These are phyloP conservation scores for Gloeophyllum trabeum DNA, from an alignment of 768 basidiomycete genomes.

Conservation along the genomic window DNA sequence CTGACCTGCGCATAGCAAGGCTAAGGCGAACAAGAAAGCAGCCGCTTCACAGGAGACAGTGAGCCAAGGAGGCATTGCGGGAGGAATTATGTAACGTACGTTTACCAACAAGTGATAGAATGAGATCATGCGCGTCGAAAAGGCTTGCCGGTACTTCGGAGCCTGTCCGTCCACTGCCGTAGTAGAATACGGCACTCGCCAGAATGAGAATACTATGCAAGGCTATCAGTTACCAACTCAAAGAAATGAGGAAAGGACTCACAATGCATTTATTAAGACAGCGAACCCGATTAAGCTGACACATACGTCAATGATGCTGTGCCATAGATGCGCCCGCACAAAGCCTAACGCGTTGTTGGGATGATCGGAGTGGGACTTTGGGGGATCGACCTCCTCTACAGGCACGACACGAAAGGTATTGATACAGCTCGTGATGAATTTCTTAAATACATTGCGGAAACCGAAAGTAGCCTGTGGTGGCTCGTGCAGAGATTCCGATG, in stretches of 20 bases:
- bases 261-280: conserved; percentile 81
- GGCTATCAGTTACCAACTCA: conserved; percentile 3
- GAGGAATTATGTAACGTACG: conserved; percentile 26
- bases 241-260: conserved; percentile 15
- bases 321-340: conserved; percentile 50
- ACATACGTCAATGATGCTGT: conserved; percentile 57
- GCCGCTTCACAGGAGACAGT: conserved; percentile 39
- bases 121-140: conserved; percentile 75
- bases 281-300: conserved; percentile 72
- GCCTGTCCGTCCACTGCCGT: conserved; percentile 25
- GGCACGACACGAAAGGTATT: background rate
- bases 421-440: background rate
- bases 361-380: conserved; percentile 23
- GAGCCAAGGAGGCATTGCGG: background rate
- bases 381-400: conserved; percentile 3
- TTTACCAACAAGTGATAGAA: conserved; percentile 54
- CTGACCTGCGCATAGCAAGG: conserved; percentile 78
- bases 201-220: conserved; percentile 63
- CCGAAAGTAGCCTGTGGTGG: too few relatives aligned
- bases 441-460: too few relatives aligned
- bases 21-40: conserved; percentile 81
- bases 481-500: conserved; percentile 1
- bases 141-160: conserved; percentile 50
- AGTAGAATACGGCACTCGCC: conserved; percentile 75
- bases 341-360: conserved; percentile 47